Evolutionary conservation across 768 basidiomycete species (phyloP), one percentile per base, ranked within the genome.

Genomic region (Lentinula sp.): DNA sequence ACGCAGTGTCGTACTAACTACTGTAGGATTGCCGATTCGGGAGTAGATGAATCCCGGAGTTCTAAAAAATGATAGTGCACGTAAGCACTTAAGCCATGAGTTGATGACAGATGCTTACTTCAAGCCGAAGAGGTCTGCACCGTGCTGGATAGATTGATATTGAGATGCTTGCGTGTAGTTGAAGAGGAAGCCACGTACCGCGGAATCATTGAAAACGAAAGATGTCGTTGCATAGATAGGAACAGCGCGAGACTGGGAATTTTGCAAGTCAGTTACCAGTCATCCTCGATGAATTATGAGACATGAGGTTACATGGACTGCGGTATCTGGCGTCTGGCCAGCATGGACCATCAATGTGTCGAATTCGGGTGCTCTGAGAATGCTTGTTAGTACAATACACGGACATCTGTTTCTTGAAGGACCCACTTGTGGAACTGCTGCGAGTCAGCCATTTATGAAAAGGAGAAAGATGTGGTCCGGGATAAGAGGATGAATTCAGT

Each of bases 341-440:
- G 85, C 91, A 68, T 93, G 91, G 5, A 92, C 77, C 71, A 91
- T 89, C 51, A 92, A 76, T 1, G 90, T 91, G 66, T 92, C 89
- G 66, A 91, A 91, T 67, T 90, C 87, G 52, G 88, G 87, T 66
- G 77, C 76, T 72, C 81, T 82, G 42, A 23, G 9, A n/a, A 8
- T 12, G 20, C 9, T n/a, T 48, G 46, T 48, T 18, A 48, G 12
- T 48, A 20, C 46, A 48, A 33, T 36, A 37, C 4, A 35, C 28
- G 3, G 4, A 35, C 49, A 2, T 20, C 15, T 12, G 6, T 35
- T 23, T 32, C 43, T 33, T 6, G 39, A 54, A 36, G 23, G 41
- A 43, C 45, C n/a, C 37, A 59, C 57, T 59, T 59, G 57, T 59
- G 48, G 32, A 59, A 59, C n/a, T 59, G 57, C 37, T 56, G 37